Conservation (phyloP, 1,139 yeast species). For the Kodamaea fungicola region DNA sequence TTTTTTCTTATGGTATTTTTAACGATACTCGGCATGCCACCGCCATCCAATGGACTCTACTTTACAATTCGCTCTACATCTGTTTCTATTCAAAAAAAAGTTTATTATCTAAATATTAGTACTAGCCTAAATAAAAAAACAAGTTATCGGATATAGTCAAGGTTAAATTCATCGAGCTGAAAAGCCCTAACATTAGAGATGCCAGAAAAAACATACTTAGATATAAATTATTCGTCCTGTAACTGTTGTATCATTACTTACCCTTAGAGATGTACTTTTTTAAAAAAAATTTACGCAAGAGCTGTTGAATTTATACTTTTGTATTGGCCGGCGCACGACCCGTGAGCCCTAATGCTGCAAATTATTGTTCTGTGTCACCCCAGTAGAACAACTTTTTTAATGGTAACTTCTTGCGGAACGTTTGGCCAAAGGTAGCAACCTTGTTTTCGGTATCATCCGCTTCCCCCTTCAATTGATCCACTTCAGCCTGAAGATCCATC, state of each 20-base stretch:
- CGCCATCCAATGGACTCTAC: too few relatives aligned
- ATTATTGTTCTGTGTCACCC: too few relatives aligned
- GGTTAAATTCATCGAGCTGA: conserved; percentile 59
- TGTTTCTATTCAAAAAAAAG: too few relatives aligned
- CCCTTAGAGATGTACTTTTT: conserved; percentile 1
- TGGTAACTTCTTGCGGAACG: too few relatives aligned
- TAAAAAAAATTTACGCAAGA: background rate
- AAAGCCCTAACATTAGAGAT: conserved; percentile 67
- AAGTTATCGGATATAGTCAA: conserved; percentile 48
- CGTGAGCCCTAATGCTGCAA: background rate
- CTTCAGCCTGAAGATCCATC: conserved; percentile 10
- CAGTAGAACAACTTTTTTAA: too few relatives aligned
- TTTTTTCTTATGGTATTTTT: background rate
- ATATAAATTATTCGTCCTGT: conserved; percentile 40
- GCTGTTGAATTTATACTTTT: background rate
- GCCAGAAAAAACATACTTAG: conserved; percentile 60
- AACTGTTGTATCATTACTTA: conserved; percentile 4
- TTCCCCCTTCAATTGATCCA: conserved; percentile 36
- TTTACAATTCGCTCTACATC: too few relatives aligned
- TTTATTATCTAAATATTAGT: conserved; percentile 1
- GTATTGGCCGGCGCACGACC: background rate
- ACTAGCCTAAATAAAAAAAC: conserved; percentile 1
- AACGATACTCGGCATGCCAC: too few relatives aligned
- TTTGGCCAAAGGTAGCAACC: background rate
- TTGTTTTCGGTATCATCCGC: conserved; percentile 13